A percentile compares a stretch with the other conserved stretches of the same genome.
phyloP scores from a whole-genome alignment of 345 rosid genomes.

The Viola odorata region DNA sequence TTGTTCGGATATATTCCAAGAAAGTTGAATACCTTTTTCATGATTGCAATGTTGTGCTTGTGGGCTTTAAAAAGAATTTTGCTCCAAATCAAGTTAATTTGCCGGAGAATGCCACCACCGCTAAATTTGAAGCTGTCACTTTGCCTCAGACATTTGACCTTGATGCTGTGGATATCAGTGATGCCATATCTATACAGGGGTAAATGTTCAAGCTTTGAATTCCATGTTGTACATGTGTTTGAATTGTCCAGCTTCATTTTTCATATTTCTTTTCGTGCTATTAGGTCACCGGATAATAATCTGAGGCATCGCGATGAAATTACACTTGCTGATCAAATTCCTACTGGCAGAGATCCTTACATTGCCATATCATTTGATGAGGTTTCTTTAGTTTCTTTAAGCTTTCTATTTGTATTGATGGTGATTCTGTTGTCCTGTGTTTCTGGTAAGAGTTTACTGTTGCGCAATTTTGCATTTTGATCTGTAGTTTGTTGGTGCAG shows the following conservation, averaged over 20 bases:
- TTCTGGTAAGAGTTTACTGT: not conserved
- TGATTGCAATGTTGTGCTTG: conserved; percentile 46
- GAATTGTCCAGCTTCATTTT: not conserved
- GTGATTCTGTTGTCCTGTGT: not conserved
- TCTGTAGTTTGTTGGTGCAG: conserved; percentile 23
- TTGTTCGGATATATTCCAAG: conserved; percentile 83
- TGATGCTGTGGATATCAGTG: conserved; percentile 57
- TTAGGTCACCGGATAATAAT: conserved; percentile 53
- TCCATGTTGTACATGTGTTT: not conserved
- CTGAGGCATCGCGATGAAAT: conserved; percentile 54
- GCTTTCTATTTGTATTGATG: not conserved
- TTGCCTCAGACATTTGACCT: conserved; percentile 59
- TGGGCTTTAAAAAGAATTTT: conserved; percentile 55
- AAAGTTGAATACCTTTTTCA: conserved; percentile 76
- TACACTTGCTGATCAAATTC: conserved; percentile 78
- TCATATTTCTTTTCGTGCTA: not conserved
- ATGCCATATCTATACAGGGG: conserved; percentile 31
- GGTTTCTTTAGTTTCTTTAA: conserved; percentile 27
- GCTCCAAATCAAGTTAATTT: conserved; percentile 45
- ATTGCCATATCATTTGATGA: conserved; percentile 65
- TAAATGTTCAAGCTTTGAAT: conserved; percentile 11
- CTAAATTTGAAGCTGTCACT: conserved; percentile 59
- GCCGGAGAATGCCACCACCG: conserved; percentile 67
- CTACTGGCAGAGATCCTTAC: conserved; percentile 50
- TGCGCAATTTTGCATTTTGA: conserved; percentile 3